Evolutionary conservation across 2,329 filamentous ascomycete genomes (phyloP), one percentile per base, ranked within the genome.

Genomic region (Pseudogymnoascus destructans): DNA sequence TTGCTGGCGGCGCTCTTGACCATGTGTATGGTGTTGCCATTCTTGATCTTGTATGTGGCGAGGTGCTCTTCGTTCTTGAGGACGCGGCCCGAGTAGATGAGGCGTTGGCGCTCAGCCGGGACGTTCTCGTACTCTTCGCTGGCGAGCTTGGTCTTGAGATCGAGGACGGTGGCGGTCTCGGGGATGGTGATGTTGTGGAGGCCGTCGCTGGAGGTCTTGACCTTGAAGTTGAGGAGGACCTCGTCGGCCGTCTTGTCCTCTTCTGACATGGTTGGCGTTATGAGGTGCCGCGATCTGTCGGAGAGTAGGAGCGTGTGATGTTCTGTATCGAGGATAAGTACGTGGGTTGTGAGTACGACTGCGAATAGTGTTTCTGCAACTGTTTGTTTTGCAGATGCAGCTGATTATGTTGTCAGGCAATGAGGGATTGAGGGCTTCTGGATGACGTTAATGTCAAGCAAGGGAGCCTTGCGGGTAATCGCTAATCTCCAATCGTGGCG

Each of bases 21-120:
- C 67, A 98, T 81, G 72, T 98, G 93, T 65, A 98, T 84, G 15
- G 92, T 97, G 73, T 97, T 93, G 63, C 91, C 90, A 63, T 89
- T 79, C 78, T 96, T 96, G 73, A 98, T 91, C 77, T 96, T 97
- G 76, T 95, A 95, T 59, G 82, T 82, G 63, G 79, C 82, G 42
- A 98, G 75, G 0, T 87, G 85, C 66, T 98, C 92, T 60, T 86
- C 83, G 71, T 98, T 93, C 77, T 97, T 98, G 75, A 98, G 83
- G 61, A 98, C 92, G 61, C 92, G 86, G 57, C 93, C 93, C 5
- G 92, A 96, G 77, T 97, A 98, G 74, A 98, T 98, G 63, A 98
- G 79, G 61, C 93, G 88, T 74, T 97, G 92, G 65, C 90, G 83
- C 68, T 95, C 89, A 58, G 85, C 79, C 32, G 93, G 86, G 59